Evolutionary conservation across 169 alveolate species (phyloP).

Genomic region (Cryptosporidium tyzzeri): DNA sequence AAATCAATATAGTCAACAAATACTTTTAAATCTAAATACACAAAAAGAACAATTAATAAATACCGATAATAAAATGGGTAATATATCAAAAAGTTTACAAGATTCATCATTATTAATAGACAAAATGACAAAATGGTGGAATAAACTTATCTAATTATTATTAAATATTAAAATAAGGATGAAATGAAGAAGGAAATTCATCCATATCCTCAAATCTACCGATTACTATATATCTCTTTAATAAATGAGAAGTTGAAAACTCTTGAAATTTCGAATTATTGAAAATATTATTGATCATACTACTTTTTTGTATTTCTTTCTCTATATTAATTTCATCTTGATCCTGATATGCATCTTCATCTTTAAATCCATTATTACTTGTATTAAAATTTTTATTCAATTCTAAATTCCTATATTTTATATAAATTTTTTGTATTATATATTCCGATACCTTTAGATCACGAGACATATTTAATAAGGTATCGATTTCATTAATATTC

Average conservation of each 20-base stretch:
- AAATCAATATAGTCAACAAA: constrained; percentile 61
- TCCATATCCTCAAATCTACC: constrained; percentile 10
- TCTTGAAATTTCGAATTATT: background rate
- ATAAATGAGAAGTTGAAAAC: background rate
- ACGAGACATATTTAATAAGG: constrained; percentile 17
- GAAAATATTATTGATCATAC: background rate
- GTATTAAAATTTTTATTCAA: background rate
- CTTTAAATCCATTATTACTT: background rate
- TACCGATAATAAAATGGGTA: constrained; percentile 3
- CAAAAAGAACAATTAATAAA: constrained; percentile 54
- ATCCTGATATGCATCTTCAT: too few relatives aligned
- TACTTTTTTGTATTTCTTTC: background rate
- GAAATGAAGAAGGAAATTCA: constrained; percentile 42
- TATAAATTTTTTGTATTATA: constrained; percentile 14
- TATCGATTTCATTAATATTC: constrained; percentile 20
- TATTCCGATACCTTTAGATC: constrained; percentile 14
- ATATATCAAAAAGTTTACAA: constrained; percentile 28
- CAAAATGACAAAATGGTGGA: constrained; percentile 74
- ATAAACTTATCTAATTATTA: background rate
- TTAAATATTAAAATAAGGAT: constrained; percentile 37
- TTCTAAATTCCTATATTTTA: constrained; percentile 4
- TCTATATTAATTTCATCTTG: background rate
- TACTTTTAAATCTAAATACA: constrained; percentile 44
- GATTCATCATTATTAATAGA: constrained; percentile 51
- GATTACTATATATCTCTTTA: background rate